Base-by-base conservation (phyloP, 768 basidiomycete species). In the Phylloporus scabripes region DNA sequence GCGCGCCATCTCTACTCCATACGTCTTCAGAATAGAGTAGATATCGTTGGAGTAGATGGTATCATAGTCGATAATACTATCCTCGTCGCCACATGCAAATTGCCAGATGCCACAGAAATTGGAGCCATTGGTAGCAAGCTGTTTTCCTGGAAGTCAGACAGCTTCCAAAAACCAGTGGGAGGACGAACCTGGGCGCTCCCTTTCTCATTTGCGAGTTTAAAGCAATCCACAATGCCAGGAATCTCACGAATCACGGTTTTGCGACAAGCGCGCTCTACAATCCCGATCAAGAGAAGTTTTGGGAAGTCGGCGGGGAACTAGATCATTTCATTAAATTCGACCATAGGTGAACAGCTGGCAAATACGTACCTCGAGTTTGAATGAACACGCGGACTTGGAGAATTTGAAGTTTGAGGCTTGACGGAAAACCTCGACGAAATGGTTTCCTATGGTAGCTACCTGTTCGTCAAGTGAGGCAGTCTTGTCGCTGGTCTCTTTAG, bases 1-100 rank as follows among this genome's bases (percentile, higher is more conserved):
- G 20, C 96, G 83, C 23, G 94, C 96, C 74, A 94, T 93, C 71
- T 99, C 96, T 10, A 99, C 94, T 31, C 96, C 96, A 64, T 97
- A 98, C 0, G 92, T 88, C 60, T 81, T 81, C 34, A 97, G 72
- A 45, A 92, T 83, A 14, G 94, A 86, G 61, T 91, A 90, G 50
- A 99, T 89, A 61, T 98, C 93, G 70, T 98, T 99, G 18, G 95
- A 94, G 56, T 89, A 89, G 48, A 97, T 81, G 21, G 79, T 77
- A 60, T 92, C 76, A 37, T 87, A 78, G 59, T 93, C 84, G 52
- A 96, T 71, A 48, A 83, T 81, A 42, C 70, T 75, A 55, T 80
- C 76, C 18, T 71, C 77, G 10, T 68, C 62, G 32, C 73, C 72
- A 21, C 74, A 73, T 26, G 80, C 72, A 59, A 83, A 88, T 47